phyloP scores from a whole-genome alignment of 2,329 filamentous ascomycete genomes.

The Aspergillus brunneoviolaceus region DNA sequence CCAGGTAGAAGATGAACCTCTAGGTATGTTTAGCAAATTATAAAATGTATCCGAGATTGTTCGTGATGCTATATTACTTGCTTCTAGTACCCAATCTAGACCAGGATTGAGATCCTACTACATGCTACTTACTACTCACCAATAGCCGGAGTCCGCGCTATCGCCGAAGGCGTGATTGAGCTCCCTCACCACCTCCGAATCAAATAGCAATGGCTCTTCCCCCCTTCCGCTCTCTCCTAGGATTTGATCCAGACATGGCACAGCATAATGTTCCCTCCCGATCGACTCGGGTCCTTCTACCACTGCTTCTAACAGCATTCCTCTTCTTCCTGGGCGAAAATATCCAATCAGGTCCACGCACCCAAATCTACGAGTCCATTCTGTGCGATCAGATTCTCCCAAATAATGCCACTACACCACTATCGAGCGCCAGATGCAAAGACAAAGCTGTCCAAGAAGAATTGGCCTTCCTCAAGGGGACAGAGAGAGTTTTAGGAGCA shows the following conservation, averaged over 20 bases:
- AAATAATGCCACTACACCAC: background rate
- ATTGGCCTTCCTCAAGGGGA: background rate
- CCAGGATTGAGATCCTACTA: too few relatives aligned
- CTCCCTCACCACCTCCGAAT: too few relatives aligned
- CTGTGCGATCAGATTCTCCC: background rate
- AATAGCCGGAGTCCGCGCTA: too few relatives aligned
- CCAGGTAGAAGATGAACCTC: too few relatives aligned
- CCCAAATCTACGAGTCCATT: conserved; percentile 2
- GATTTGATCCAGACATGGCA: background rate
- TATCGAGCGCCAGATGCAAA: background rate
- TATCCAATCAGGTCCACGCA: conserved; percentile 1
- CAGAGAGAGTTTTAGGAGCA: background rate
- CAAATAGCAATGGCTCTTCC: too few relatives aligned
- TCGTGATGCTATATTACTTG: too few relatives aligned
- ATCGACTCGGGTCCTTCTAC: background rate
- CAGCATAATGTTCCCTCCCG: background rate
- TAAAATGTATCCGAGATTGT: too few relatives aligned
- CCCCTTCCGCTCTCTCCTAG: too few relatives aligned
- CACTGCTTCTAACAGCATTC: background rate
- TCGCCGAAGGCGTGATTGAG: too few relatives aligned
- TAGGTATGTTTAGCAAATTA: too few relatives aligned
- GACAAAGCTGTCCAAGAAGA: background rate
- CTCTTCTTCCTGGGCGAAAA: background rate
- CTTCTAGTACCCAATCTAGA: too few relatives aligned
- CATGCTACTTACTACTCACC: too few relatives aligned